Percentiles rank a stretch among this genome's conserved stretches.
Evolutionary conservation across 805 yeast species (phyloP).

Genomic region (Candida koratica): DNA sequence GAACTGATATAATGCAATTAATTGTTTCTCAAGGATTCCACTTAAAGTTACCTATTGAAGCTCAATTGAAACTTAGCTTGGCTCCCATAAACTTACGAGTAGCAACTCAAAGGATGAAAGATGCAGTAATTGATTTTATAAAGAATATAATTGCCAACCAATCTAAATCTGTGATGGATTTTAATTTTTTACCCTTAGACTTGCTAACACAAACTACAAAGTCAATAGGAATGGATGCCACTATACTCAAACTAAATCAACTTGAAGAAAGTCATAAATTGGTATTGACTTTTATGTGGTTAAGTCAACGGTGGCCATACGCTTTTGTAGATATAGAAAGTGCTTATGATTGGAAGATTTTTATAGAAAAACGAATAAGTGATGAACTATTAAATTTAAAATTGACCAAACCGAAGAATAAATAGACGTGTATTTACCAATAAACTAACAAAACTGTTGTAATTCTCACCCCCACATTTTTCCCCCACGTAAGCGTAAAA

Average conservation of each 20-base stretch:
- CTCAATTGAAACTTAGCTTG: constrained; percentile 52
- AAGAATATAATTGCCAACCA: constrained; percentile 51
- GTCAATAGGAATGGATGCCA: background rate
- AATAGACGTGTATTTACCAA: background rate
- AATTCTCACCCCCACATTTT: too few relatives aligned
- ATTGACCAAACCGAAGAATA: constrained; percentile 13
- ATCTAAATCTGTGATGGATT: constrained; percentile 56
- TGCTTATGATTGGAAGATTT: constrained; percentile 62
- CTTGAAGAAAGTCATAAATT: constrained; percentile 68
- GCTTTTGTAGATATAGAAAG: constrained; percentile 72
- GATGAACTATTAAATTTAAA: constrained; percentile 40
- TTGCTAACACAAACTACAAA: constrained; percentile 18
- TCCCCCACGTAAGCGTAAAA: too few relatives aligned
- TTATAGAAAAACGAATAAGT: constrained; percentile 61
- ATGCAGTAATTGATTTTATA: constrained; percentile 45
- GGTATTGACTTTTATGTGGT: constrained; percentile 74
- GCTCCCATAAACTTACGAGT: constrained; percentile 51
- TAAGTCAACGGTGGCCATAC: constrained; percentile 81
- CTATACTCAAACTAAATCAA: constrained; percentile 11
- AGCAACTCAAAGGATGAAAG: constrained; percentile 34
- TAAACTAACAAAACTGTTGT: too few relatives aligned
- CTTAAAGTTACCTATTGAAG: constrained; percentile 42
- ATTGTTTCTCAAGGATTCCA: constrained; percentile 35
- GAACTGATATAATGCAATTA: constrained; percentile 20
- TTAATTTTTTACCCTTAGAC: constrained; percentile 27